Evolutionary conservation across 106 monocot genomes (phyloP).

Genomic region (Dioscorea alata): DNA sequence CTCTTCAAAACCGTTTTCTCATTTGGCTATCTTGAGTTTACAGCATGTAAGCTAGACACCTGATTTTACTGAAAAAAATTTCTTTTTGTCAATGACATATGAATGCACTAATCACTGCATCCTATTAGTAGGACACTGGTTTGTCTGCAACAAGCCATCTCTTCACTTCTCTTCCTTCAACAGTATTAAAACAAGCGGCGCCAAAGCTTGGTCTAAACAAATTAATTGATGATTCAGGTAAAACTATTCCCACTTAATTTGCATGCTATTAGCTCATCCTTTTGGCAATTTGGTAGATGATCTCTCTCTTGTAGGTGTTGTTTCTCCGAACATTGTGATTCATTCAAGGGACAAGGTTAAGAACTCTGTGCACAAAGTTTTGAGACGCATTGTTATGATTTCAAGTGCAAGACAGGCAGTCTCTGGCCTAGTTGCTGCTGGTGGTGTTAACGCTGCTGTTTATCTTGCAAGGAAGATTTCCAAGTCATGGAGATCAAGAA

Average conservation of each 20-base stretch:
- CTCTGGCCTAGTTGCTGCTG: slow-evolving; percentile 66
- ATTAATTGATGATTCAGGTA: slow-evolving; percentile 15
- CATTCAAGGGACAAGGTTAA: slow-evolving; percentile 56
- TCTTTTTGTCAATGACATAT: too few species aligned
- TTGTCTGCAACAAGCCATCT: slow-evolving; percentile 49
- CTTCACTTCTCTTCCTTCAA: slow-evolving; percentile 57
- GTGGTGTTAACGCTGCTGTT: slow-evolving; percentile 56
- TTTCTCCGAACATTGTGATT: slow-evolving; percentile 11
- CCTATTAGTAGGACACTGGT: slow-evolving; percentile 48
- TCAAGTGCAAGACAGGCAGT: slow-evolving; percentile 74
- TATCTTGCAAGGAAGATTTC: slow-evolving; percentile 74
- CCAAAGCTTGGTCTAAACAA: slow-evolving; percentile 1
- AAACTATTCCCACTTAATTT: not conserved
- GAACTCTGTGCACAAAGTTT: slow-evolving; percentile 29
- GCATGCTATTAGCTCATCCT: not conserved
- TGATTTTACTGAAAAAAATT: too few species aligned
- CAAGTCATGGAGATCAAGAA: slow-evolving; percentile 73
- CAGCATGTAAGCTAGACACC: too few species aligned
- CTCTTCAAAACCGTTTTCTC: too few species aligned
- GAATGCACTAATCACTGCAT: not conserved
- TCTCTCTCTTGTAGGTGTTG: slow-evolving; percentile 14
- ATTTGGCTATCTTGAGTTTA: too few species aligned
- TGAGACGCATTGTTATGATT: slow-evolving; percentile 52
- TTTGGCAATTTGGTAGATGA: not conserved
- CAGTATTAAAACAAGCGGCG: slow-evolving; percentile 20